These are phyloP conservation scores for Metschnikowia continentalis DNA, from an alignment of 805 yeast species.

Conservation along the genomic window DNA sequence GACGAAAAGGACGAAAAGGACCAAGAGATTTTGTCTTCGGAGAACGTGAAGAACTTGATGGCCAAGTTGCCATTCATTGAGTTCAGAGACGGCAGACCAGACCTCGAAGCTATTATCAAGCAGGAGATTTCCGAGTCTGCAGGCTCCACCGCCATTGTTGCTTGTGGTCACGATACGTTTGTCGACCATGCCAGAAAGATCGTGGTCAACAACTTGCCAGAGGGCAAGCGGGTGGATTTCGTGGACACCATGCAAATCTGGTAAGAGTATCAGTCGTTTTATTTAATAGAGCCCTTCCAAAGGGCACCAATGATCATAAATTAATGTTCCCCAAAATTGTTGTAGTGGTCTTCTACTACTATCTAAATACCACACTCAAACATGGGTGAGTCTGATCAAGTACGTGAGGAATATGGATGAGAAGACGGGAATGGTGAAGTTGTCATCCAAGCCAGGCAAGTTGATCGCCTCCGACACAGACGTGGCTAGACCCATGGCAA, in stretches of 20 bases:
- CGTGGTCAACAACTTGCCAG: slow-evolving; percentile 39
- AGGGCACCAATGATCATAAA: not conserved
- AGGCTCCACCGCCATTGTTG: slow-evolving; percentile 46
- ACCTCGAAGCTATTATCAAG: slow-evolving; percentile 29
- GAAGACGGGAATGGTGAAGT: slow-evolving; percentile 87
- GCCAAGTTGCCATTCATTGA: slow-evolving; percentile 33
- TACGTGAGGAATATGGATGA: slow-evolving; percentile 63
- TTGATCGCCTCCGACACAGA: slow-evolving; percentile 84
- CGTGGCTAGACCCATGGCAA: slow-evolving; percentile 75
- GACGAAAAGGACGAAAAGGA: slow-evolving; percentile 8
- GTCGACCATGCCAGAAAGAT: slow-evolving; percentile 52
- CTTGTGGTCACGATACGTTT: slow-evolving; percentile 62
- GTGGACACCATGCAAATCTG: slow-evolving; percentile 74
- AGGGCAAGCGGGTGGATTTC: slow-evolving; percentile 54
- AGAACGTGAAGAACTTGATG: slow-evolving; percentile 15
- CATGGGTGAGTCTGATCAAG: slow-evolving; percentile 29
- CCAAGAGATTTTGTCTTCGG: not conserved
- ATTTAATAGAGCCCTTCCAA: not conserved
- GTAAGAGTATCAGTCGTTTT: slow-evolving; percentile 25
- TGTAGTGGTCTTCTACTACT: not conserved
- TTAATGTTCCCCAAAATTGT: not conserved
- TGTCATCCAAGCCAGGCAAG: slow-evolving; percentile 77
- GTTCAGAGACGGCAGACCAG: slow-evolving; percentile 44
- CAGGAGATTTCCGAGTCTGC: slow-evolving; percentile 32
- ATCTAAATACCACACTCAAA: not conserved